Evolutionary conservation across 257 asterid genomes (phyloP).

Genomic region (Solanum neorickii): DNA sequence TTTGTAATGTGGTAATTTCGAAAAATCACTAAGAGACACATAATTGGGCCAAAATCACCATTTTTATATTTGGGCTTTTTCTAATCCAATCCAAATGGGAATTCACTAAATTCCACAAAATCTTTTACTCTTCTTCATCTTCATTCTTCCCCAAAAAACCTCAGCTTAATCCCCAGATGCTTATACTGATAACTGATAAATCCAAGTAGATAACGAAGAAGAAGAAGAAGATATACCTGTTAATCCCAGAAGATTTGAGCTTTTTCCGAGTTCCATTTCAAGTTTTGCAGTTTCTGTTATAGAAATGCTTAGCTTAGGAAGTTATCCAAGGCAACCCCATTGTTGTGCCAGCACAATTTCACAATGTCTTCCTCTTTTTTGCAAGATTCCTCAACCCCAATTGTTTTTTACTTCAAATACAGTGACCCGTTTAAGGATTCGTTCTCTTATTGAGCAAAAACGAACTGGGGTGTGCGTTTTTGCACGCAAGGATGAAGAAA

Average conservation of each 20-base stretch:
- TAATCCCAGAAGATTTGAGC: not conserved
- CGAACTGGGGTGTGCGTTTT: conserved; percentile 21
- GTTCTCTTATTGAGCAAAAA: conserved; percentile 1
- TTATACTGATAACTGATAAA: not conserved
- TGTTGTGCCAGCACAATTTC: conserved; percentile 15
- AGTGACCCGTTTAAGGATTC: conserved; percentile 7
- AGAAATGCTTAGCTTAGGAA: conserved; percentile 45
- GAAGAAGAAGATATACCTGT: not conserved
- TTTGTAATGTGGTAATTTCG: not conserved
- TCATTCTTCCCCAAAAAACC: not conserved
- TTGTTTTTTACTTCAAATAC: conserved; percentile 8
- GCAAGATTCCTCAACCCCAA: conserved; percentile 19
- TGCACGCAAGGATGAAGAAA: conserved; percentile 24
- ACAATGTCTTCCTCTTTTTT: conserved; percentile 13
- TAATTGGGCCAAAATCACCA: too few species aligned
- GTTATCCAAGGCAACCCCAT: conserved; percentile 26
- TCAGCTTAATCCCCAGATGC: not conserved
- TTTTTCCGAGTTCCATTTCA: not conserved
- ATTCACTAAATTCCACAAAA: not conserved
- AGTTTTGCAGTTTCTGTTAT: not conserved
- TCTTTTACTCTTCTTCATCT: not conserved
- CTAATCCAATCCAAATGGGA: not conserved
- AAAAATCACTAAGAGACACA: too few species aligned
- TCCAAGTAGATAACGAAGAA: not conserved
- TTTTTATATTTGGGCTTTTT: not conserved